A percentile compares a stretch with the other conserved stretches of the same genome.
These are phyloP conservation scores for Eutrema salsugineum DNA, from an alignment of 441 rosid species.

Conservation along the genomic window DNA sequence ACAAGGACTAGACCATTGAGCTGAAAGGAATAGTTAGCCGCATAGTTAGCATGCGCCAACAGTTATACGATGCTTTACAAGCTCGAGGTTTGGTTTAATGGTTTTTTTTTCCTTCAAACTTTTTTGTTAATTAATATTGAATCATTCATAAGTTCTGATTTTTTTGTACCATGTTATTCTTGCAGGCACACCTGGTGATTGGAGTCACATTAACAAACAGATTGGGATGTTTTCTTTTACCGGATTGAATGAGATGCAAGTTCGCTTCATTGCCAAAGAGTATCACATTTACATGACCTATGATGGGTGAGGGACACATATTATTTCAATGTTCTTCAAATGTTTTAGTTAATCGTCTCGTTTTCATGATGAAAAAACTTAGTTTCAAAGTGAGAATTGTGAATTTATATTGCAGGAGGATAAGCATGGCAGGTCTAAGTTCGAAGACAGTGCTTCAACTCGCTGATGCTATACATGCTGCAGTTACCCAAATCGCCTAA, in stretches of 20 bases:
- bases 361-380: background rate
- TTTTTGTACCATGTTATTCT: background rate
- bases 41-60: conserved; percentile 56
- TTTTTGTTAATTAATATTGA: background rate
- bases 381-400: background rate
- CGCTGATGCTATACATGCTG: conserved; percentile 60
- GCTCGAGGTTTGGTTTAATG: conserved; percentile 41
- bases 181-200: conserved; percentile 74
- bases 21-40: conserved; percentile 66
- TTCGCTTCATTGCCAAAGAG: conserved; percentile 61
- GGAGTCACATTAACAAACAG: conserved; percentile 81
- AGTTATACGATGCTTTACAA: conserved; percentile 46
- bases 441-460: conserved; percentile 53
- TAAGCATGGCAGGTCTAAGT: conserved; percentile 64
- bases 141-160: background rate
- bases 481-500: conserved; percentile 37
- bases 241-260: conserved; percentile 68
- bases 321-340: background rate
- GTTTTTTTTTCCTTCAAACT: background rate
- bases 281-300: conserved; percentile 68
- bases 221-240: conserved; percentile 78
- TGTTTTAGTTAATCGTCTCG: too few species aligned
- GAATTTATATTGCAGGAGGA: conserved; percentile 62
- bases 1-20: conserved; percentile 56
- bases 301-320: conserved; percentile 52